phyloP scores from a whole-genome alignment of 768 basidiomycete genomes.

The Krasilnikovozyma curviuscula region DNA sequence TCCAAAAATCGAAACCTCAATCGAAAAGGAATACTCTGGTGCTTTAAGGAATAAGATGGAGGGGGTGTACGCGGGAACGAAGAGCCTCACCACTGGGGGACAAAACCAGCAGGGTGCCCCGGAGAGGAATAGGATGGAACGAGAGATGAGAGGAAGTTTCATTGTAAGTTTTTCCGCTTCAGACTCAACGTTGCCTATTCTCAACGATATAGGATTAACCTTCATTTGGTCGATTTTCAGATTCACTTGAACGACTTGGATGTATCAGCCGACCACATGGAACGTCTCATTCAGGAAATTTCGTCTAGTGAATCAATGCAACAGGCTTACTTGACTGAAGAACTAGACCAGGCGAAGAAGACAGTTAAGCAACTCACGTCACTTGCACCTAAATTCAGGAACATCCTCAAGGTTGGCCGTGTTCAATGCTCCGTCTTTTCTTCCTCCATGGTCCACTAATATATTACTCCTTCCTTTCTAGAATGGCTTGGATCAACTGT shows the following conservation, averaged over 20 bases:
- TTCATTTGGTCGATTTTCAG: slow-evolving; percentile 29
- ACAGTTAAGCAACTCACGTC: slow-evolving; percentile 9
- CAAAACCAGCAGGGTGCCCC: not conserved
- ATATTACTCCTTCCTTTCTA: slow-evolving; percentile 23
- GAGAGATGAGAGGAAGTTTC: slow-evolving; percentile 58
- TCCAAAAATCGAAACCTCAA: slow-evolving; percentile 44
- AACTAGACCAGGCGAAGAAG: slow-evolving; percentile 9
- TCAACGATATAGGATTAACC: not conserved
- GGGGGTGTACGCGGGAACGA: slow-evolving; percentile 34
- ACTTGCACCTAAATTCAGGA: slow-evolving; percentile 38
- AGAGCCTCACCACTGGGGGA: not conserved
- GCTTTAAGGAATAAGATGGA: slow-evolving; percentile 73
- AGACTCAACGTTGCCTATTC: not conserved
- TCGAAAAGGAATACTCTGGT: slow-evolving; percentile 66
- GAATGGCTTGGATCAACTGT: slow-evolving; percentile 78
- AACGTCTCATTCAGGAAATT: slow-evolving; percentile 54
- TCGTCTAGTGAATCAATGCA: slow-evolving; percentile 34
- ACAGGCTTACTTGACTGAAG: slow-evolving; percentile 14
- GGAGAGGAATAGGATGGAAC: slow-evolving; percentile 50
- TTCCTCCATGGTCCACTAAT: not conserved
- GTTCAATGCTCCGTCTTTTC: too few relatives aligned
- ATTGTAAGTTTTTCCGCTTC: slow-evolving; percentile 41
- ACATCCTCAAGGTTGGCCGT: slow-evolving; percentile 45
- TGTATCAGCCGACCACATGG: slow-evolving; percentile 70
- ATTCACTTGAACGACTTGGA: slow-evolving; percentile 87